These are phyloP conservation scores for Rhytidiadelphus loreus DNA, from an alignment of 225 moss, liverwort and hornwort species.

Conservation along the genomic window DNA sequence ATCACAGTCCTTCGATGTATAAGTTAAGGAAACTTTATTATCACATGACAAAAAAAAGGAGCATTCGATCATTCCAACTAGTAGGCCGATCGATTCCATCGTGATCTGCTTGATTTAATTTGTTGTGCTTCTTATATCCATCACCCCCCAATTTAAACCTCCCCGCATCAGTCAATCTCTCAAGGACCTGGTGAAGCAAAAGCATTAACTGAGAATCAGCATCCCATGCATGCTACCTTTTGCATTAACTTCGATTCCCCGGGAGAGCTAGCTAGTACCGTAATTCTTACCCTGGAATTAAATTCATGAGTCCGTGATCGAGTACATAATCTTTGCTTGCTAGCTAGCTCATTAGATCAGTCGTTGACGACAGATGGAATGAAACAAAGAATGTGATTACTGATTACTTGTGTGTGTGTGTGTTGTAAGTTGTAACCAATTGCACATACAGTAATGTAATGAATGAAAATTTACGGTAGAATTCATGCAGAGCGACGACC, in stretches of 20 bases:
- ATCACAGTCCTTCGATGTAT: background rate
- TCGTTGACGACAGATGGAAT: too few relatives aligned
- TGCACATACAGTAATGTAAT: too few relatives aligned
- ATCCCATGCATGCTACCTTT: background rate
- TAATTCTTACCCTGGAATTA: background rate
- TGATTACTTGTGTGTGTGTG: too few relatives aligned
- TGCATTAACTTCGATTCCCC: background rate
- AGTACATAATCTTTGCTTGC: too few relatives aligned
- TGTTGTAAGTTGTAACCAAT: too few relatives aligned
- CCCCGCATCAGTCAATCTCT: background rate
- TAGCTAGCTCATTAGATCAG: too few relatives aligned
- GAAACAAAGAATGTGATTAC: too few relatives aligned
- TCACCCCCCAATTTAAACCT: background rate
- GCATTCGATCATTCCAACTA: background rate
- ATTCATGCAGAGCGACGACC: too few relatives aligned
- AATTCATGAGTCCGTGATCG: background rate
- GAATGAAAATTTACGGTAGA: too few relatives aligned
- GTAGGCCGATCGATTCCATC: background rate
- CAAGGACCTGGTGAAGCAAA: background rate
- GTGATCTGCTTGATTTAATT: background rate
- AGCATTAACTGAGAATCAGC: background rate
- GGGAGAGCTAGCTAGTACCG: background rate
- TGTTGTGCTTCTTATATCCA: background rate
- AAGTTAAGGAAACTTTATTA: background rate
- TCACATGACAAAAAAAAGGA: background rate